Evolutionary conservation across 2,329 filamentous ascomycete genomes (phyloP).

Genomic region (Fusarium ambrosium): DNA sequence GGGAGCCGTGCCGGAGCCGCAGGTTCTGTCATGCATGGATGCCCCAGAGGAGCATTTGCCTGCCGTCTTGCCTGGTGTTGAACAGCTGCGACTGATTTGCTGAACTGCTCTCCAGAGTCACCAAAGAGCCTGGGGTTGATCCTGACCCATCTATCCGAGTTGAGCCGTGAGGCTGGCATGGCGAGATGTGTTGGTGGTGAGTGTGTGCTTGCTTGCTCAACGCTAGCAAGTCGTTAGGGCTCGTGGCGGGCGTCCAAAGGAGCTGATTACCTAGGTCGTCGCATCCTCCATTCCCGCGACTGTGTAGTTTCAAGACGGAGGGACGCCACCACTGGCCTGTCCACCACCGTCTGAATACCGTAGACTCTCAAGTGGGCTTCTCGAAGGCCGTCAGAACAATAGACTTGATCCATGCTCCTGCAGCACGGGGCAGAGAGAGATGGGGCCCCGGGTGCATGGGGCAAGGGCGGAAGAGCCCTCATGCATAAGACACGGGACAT

Average conservation of each 20-base stretch:
- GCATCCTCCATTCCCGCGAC: conserved; percentile 16
- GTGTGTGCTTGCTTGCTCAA: not conserved
- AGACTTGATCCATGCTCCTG: conserved; percentile 38
- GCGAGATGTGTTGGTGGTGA: conserved; percentile 16
- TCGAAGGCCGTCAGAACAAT: conserved; percentile 48
- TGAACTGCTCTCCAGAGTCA: not conserved
- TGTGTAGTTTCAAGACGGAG: conserved; percentile 21
- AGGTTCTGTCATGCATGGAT: conserved; percentile 25
- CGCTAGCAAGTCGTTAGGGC: conserved; percentile 22
- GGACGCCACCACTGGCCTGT: conserved; percentile 20
- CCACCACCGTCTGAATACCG: conserved; percentile 8
- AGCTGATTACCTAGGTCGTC: not conserved
- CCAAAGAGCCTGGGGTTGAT: not conserved
- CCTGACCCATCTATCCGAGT: conserved; percentile 3
- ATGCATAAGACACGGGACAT: conserved; percentile 22
- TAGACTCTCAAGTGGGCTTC: conserved; percentile 34
- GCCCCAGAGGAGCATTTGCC: conserved; percentile 1
- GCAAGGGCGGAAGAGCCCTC: conserved; percentile 34
- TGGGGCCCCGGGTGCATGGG: conserved; percentile 40
- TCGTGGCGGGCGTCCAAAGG: not conserved
- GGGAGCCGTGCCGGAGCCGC: conserved; percentile 40
- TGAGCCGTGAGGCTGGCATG: conserved; percentile 24
- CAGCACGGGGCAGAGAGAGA: conserved; percentile 43
- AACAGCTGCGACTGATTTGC: not conserved
- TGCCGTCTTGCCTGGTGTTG: conserved; percentile 2